These are phyloP conservation scores for Globisporangium splendens DNA, from an alignment of 352 stramenopile species.

Conservation along the genomic window DNA sequence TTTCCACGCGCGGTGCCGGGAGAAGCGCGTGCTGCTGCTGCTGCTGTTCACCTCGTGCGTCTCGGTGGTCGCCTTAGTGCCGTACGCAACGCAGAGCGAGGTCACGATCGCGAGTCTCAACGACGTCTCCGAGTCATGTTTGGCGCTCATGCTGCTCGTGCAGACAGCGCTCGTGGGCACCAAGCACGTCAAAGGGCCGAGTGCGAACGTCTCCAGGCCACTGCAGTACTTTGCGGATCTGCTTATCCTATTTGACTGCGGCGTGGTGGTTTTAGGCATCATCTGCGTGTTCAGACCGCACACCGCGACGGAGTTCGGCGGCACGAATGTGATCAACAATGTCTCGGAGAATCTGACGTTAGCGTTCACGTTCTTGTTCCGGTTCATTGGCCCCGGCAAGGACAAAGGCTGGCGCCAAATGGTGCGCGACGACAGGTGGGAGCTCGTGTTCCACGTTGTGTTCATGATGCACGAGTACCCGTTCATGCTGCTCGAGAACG, in stretches of 20 bases:
- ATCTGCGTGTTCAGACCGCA: constrained; percentile 16
- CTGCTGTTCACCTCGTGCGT: too few relatives aligned
- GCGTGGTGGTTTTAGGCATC: constrained; percentile 15
- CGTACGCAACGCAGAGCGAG: constrained; percentile 13
- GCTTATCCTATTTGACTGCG: constrained; percentile 23
- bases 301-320: constrained; percentile 5
- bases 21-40: constrained; percentile 26
- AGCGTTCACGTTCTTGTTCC: constrained; percentile 32
- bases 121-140: constrained; percentile 27
- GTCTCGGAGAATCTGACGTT: constrained; percentile 22
- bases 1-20: constrained; percentile 22
- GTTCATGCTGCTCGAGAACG: constrained; percentile 24
- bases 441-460: constrained; percentile 27
- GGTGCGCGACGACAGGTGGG: constrained; percentile 23
- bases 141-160: constrained; percentile 27
- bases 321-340: constrained; percentile 18
- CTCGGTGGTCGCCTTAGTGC: constrained; percentile 18
- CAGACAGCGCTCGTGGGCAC: constrained; percentile 18
- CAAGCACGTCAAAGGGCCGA: neutral
- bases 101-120: constrained; percentile 19
- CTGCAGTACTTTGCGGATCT: constrained; percentile 20
- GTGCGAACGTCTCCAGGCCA: constrained; percentile 2
- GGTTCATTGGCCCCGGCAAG: constrained; percentile 15
- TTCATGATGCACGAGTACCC: constrained; percentile 34
- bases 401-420: constrained; percentile 12